Base-by-base conservation (phyloP, 768 basidiomycete genomes). In the Leccinum pellstonianum region DNA sequence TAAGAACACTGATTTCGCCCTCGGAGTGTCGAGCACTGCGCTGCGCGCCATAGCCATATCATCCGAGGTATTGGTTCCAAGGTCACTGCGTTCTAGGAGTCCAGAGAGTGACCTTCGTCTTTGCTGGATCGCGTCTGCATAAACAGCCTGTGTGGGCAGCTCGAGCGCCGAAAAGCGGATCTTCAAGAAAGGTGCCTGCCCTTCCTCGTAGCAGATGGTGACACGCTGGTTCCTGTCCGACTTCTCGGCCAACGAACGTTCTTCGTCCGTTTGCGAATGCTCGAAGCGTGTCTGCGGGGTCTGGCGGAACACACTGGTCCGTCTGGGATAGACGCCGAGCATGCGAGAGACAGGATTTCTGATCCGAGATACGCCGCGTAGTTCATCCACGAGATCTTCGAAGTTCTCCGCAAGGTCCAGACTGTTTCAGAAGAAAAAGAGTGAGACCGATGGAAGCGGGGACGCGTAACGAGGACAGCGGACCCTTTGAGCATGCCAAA, bases 401-500 rank as follows among this genome's bases (percentile, higher is more conserved):
- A 86, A 85, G 66, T 84, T 82, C 65, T 86, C 84, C 0, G 79
- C 64, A 0, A 72, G 68, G 62, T 87, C 86, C 23, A 85, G 66
- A 8, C 87, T 87, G 58, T 17, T 57, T 25, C 31, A 46, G 19
- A 46, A 46, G 37, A 25, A 58, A 48, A 51, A 5, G 19, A 14
- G 50, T 64, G 25, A 58, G 51, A n/a, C 14, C 38, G 29, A 14
- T 19, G 43, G 23, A 35, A 12, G 38, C 14, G 1, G 43, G 55
- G 37, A 12, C 12, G 14, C 0, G 31, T n/a, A 21, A 49, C 8
- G 10, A 37, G 19, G 8, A n/a, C 2, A 25, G 72, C 84, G 57
- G 61, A 90, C 90, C 90, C 90, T 75, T 86, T 86, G 29, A 84
- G 73, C 21, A 86, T 62, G 17, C 90, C 91, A 56, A 87, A 79